A percentile compares a stretch with the other conserved stretches of the same genome.
phyloP scores from a whole-genome alignment of 305 asterid species.

The Ilex paraguariensis region DNA sequence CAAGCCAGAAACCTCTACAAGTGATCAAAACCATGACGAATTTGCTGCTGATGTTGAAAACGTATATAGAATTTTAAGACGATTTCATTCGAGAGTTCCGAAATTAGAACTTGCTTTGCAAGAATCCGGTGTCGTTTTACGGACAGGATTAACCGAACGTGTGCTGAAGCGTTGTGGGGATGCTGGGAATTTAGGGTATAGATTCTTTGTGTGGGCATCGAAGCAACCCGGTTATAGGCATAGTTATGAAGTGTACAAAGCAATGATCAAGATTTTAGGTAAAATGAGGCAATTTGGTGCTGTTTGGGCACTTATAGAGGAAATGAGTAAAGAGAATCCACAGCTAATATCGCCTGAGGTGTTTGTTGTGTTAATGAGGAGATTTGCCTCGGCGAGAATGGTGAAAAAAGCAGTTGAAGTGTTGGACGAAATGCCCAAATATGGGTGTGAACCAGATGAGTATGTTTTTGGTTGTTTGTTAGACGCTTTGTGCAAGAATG shows the following conservation, averaged over 20 bases:
- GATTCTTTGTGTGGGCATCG: conserved; percentile 81
- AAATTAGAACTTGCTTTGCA: conserved; percentile 84
- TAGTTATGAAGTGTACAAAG: conserved; percentile 68
- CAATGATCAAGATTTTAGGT: conserved; percentile 70
- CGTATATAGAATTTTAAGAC: conserved; percentile 57
- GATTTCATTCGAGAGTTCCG: conserved; percentile 72
- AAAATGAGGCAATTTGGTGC: conserved; percentile 96
- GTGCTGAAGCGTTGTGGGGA: conserved; percentile 89
- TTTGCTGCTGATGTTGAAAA: conserved; percentile 73
- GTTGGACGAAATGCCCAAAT: conserved; percentile 90
- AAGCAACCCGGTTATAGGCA: conserved; percentile 76
- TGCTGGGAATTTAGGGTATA: conserved; percentile 88
- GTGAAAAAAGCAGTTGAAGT: conserved; percentile 88
- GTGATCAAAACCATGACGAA: conserved; percentile 41
- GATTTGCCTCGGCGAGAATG: conserved; percentile 88
- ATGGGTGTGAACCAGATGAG: conserved; percentile 88
- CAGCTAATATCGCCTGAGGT: conserved; percentile 62
- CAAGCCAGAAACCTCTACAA: conserved; percentile 20
- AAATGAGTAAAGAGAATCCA: conserved; percentile 82
- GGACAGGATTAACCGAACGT: conserved; percentile 77
- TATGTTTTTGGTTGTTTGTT: conserved; percentile 82
- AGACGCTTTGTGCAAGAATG: conserved; percentile 88
- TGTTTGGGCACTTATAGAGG: conserved; percentile 96
- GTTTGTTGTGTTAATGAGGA: conserved; percentile 80
- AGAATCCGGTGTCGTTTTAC: conserved; percentile 60